Base-by-base conservation (phyloP, 768 basidiomycete genomes). In the Suillus lakei region DNA sequence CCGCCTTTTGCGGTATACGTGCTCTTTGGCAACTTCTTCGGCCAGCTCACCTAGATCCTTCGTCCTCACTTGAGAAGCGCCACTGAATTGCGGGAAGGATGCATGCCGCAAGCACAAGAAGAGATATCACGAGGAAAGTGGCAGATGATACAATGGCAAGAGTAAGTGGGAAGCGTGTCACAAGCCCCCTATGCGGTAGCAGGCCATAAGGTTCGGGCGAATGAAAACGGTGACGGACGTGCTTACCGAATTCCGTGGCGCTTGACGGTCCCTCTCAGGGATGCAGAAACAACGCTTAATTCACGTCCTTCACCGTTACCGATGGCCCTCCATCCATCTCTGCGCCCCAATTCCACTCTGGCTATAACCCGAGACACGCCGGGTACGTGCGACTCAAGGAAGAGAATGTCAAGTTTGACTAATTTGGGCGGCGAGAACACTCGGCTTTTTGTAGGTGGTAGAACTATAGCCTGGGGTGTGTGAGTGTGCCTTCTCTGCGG, bases 271-370 rank as follows among this genome's bases (percentile, higher is more conserved):
- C 93, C 93, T 63, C 78, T 82, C 50, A 95, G 69, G 43, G 81
- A 83, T 26, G 91, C 90, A 26, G 85, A 81, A 36, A 84, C 71
- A 10, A 95, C 86, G 67, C 85, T 90, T 4, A 95, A 70, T 74
- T 95, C 93, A 61, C 89, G 87, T 18, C 87, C 91, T 76, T 89
- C 80, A 3, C 92, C 93, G 16, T 74, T 79, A 7, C 92, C 92
- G 26, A 95, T 56, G 34, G 79, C 84, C 73, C 77, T 88, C 93
- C 93, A 95, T 38, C 80, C 79, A 73, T 95, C 93, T 15, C 77
- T 81, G 50, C 93, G 86, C 5, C 93, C 93, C 50, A 95, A 72
- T 70, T 91, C 85, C n/a, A 95, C 80, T 59, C 75, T 77, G n/a
- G 90, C 93, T 56, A 78, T 70, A 16, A 90, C 73, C 15, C 77